Evolutionary conservation across 495 filamentous ascomycete species (phyloP), one percentile per base, ranked within the genome.

Genomic region (Pyronema domesticum): DNA sequence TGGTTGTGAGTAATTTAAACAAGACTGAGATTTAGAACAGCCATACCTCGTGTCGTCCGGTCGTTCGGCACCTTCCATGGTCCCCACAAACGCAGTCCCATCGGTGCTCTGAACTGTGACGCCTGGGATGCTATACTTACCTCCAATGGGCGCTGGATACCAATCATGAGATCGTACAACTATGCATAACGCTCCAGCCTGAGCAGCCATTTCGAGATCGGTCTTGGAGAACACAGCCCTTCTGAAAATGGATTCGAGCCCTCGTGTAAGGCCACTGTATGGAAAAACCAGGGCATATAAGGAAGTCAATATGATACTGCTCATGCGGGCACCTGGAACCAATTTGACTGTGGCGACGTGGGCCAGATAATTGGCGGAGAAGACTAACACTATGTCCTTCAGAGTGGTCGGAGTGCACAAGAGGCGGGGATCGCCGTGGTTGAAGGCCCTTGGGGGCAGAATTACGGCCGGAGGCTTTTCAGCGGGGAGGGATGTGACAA

Each of bases 321-420:
- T 8, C 10, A 46, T n/a, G 7, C 7, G 11, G 7, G 11, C 43
- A 7, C 60, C 60, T 15, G 60, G 60, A 0, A 45, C 13, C 1
- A 55, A 18, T 9, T 18, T 50, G 49, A 66, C 56, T 8, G 66
- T 67, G 7, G 60, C 63, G 0, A 60, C 63, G 46, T 67, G 65
- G 3, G 65, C 58, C 15, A 62, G 50, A 51, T 68, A 68, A 43
- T 67, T 68, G 47, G 56, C 33, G 1, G 66, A 53, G 44, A 58
- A 67, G 50, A 68, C 67, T 6, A 44, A 15, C 17, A 53, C 15
- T 15, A 68, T 34, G 17, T 67, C 61, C 3, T 33, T 55, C 66
- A 60, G 65, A 52, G 49, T 51, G 3, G 64, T 35, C 7, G 39
- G 19, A 10, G 14, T 33, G 30, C 53, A 55, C 6, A 55, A 15